Evolutionary conservation across 169 alveolate species (phyloP).

Genomic region (Eimeria mitis): DNA sequence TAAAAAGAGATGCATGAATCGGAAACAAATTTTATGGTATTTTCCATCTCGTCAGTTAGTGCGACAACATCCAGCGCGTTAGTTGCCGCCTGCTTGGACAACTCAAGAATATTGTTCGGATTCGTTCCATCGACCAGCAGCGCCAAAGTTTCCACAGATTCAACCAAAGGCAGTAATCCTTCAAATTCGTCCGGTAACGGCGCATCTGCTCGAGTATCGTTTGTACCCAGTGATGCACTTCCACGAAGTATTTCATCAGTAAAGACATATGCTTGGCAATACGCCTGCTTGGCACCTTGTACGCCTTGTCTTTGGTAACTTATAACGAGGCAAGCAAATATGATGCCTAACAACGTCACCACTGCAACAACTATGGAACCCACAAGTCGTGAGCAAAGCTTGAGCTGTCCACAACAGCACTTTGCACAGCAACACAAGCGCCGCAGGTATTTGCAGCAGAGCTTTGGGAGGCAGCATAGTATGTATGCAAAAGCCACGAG

Average conservation of each 20-base stretch:
- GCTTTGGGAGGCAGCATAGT: conserved; percentile 62
- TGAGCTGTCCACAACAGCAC: neutral
- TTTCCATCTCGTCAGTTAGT: neutral
- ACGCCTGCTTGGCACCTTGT: conserved; percentile 32
- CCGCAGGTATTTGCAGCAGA: conserved; percentile 46
- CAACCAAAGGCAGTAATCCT: conserved; percentile 44
- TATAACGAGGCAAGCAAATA: conserved; percentile 23
- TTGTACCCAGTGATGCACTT: neutral
- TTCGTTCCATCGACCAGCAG: conserved; percentile 34
- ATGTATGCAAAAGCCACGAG: conserved; percentile 4
- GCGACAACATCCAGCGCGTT: conserved; percentile 36
- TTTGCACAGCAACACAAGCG: conserved; percentile 61
- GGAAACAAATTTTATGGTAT: neutral
- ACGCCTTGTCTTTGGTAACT: conserved; percentile 35
- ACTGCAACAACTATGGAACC: conserved; percentile 8
- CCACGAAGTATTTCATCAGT: conserved; percentile 57
- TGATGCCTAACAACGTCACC: conserved; percentile 13
- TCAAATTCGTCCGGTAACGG: conserved; percentile 12
- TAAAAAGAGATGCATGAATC: conserved; percentile 8
- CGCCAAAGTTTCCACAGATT: conserved; percentile 21
- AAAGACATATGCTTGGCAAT: conserved; percentile 37
- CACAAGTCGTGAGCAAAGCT: conserved; percentile 28
- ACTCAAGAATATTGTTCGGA: conserved; percentile 46
- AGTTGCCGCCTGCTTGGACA: conserved; percentile 37
- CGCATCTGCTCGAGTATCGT: neutral